These are phyloP conservation scores for Neospora caninum DNA, from an alignment of 169 alveolate genomes.

Conservation along the genomic window DNA sequence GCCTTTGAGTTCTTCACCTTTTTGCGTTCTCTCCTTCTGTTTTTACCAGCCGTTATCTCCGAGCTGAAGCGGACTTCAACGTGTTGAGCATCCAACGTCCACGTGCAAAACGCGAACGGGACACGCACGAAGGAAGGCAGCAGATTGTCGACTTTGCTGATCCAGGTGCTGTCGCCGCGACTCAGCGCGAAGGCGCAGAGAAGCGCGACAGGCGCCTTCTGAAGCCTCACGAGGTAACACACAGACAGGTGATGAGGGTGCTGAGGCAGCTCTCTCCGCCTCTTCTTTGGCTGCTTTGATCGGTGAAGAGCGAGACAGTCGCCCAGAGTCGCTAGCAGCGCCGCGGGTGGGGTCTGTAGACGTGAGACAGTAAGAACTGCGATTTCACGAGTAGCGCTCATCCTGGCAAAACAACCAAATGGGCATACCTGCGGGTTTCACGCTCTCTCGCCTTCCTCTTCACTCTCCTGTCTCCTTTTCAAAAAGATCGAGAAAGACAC, in stretches of 20 bases:
- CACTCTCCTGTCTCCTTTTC: no score
- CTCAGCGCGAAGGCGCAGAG: neutral
- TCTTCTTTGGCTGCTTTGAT: no score
- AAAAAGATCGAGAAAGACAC: no score
- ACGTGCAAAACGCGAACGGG: neutral
- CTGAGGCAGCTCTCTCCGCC: neutral
- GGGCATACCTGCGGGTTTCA: no score
- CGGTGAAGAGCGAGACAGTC: no score
- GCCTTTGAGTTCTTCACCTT: no score
- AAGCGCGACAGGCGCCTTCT: conserved; percentile 1
- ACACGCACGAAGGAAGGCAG: neutral
- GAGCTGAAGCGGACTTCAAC: conserved; percentile 37
- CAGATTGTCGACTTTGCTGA: neutral
- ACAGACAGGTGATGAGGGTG: neutral
- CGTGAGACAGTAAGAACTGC: no score
- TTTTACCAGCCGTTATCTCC: neutral
- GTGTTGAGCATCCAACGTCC: conserved; percentile 31
- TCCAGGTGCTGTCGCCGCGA: neutral
- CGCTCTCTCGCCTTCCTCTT: no score
- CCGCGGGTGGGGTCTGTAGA: no score
- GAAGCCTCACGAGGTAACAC: conserved; percentile 41
- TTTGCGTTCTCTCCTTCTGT: neutral
- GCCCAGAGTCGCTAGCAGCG: no score
- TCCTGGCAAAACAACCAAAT: no score
- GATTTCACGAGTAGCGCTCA: no score